phyloP scores from a whole-genome alignment of 2,329 filamentous ascomycete genomes.

The Fusarium sp. region DNA sequence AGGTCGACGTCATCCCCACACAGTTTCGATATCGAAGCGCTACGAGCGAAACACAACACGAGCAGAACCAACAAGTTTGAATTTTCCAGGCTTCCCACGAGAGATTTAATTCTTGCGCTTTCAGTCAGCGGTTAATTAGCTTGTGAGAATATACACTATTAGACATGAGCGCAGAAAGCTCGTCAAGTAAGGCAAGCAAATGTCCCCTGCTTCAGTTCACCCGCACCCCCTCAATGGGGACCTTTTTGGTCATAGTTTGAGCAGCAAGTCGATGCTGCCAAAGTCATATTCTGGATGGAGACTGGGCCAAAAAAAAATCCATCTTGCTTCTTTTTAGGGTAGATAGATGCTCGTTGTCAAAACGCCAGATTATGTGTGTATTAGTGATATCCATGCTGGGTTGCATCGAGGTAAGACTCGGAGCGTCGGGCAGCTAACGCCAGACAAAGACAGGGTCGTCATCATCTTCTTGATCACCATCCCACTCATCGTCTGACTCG shows the following conservation, averaged over 20 bases:
- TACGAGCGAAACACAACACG: not conserved
- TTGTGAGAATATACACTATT: not conserved
- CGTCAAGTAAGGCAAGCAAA: not conserved
- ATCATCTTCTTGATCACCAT: constrained; percentile 65
- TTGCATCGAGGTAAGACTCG: not conserved
- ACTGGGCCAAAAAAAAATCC: not conserved
- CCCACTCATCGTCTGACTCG: constrained; percentile 67
- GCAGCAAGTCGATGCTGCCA: not conserved
- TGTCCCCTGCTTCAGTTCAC: not conserved
- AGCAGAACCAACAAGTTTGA: constrained; percentile 32
- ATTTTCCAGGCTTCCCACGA: constrained; percentile 30
- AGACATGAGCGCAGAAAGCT: not conserved
- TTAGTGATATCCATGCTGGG: not conserved
- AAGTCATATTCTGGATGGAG: not conserved
- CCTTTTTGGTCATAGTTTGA: not conserved
- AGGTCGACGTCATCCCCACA: constrained; percentile 13
- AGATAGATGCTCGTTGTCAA: not conserved
- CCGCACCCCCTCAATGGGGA: not conserved
- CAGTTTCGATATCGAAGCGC: constrained; percentile 9
- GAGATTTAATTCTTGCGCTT: not conserved
- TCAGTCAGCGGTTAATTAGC: not conserved
- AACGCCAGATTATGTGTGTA: not conserved
- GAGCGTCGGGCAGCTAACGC: constrained; percentile 17
- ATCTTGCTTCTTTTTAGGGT: not conserved
- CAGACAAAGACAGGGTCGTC: constrained; percentile 49